Evolutionary conservation across 352 stramenopile genomes (phyloP).

Genomic region (Phytophthora pisi): DNA sequence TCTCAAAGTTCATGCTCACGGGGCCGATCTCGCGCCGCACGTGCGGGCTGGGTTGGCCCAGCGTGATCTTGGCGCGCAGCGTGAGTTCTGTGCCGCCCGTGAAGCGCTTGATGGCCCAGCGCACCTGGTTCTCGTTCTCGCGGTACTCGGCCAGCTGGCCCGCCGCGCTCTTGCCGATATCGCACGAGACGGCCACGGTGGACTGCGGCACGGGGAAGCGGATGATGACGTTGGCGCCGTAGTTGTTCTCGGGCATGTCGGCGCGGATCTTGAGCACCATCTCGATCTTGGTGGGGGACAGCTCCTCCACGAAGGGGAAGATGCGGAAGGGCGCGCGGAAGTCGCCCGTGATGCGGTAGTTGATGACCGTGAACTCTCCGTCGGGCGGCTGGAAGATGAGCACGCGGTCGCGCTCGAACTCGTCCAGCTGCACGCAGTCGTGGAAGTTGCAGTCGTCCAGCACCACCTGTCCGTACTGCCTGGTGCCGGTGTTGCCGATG

Average conservation of each 20-base stretch:
- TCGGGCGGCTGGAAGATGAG: conserved; percentile 88
- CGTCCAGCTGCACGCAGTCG: conserved; percentile 97
- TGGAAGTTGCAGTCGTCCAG: conserved; percentile 99
- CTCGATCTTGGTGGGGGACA: conserved; percentile 94
- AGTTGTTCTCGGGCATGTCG: conserved; percentile 94
- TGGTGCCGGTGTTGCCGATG: conserved; percentile 88
- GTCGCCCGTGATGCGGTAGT: conserved; percentile 98
- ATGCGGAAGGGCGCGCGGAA: conserved; percentile 98
- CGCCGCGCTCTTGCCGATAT: conserved; percentile 77
- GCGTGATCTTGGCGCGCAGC: conserved; percentile 93
- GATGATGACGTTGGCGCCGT: conserved; percentile 96
- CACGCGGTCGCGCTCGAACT: conserved; percentile 92
- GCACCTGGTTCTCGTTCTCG: conserved; percentile 94
- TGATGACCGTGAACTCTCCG: conserved; percentile 91
- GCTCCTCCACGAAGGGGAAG: conserved; percentile 97
- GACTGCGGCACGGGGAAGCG: conserved; percentile 93
- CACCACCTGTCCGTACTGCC: conserved; percentile 92
- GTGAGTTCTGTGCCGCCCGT: conserved; percentile 94
- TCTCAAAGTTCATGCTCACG: conserved; percentile 99
- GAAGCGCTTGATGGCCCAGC: conserved; percentile 98
- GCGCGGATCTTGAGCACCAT: conserved; percentile 93
- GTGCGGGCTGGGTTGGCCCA: conserved; percentile 75
- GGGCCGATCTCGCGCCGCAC: conserved; percentile 95
- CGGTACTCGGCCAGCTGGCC: conserved; percentile 95
- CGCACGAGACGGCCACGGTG: conserved; percentile 77